Evolutionary conservation across 228 moss, liverwort and hornwort species (phyloP).

Genomic region (Sphagnum magellanicum): DNA sequence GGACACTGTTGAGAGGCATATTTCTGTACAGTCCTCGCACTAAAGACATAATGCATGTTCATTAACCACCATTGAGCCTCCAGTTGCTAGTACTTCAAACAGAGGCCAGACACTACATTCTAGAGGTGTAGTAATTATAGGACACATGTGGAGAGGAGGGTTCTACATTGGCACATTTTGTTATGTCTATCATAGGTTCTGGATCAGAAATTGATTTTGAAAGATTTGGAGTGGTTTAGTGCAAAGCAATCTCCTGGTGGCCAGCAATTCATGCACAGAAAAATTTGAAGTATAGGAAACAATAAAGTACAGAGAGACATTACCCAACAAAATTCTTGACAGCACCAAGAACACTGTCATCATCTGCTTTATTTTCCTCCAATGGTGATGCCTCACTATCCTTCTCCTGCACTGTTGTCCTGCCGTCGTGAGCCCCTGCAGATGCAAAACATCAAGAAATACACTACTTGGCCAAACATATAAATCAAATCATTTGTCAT

Average conservation of each 20-base stretch:
- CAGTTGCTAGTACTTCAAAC: not conserved
- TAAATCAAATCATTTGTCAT: not conserved
- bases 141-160: no score
- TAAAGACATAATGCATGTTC: not conserved
- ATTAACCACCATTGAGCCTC: not conserved
- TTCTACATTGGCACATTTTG: not conserved
- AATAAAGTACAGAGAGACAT: conserved; percentile 1
- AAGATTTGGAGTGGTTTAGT: not conserved
- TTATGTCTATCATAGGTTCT: not conserved
- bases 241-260: not conserved
- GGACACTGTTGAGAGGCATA: not conserved
- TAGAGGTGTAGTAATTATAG: no score
- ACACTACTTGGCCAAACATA: not conserved
- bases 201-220: not conserved
- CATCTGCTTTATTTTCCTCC: not conserved
- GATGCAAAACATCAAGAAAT: conserved; percentile 3
- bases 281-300: not conserved
- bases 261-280: not conserved
- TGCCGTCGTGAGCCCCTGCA: conserved; percentile 73
- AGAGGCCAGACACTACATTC: no score
- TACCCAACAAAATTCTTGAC: conserved; percentile 31
- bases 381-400: conserved; percentile 24
- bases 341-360: conserved; percentile 19
- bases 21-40: not conserved
- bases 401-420: conserved; percentile 42